These are phyloP conservation scores for Penicillium psychrosexuale DNA, from an alignment of 2,329 filamentous ascomycete genomes.

Conservation along the genomic window DNA sequence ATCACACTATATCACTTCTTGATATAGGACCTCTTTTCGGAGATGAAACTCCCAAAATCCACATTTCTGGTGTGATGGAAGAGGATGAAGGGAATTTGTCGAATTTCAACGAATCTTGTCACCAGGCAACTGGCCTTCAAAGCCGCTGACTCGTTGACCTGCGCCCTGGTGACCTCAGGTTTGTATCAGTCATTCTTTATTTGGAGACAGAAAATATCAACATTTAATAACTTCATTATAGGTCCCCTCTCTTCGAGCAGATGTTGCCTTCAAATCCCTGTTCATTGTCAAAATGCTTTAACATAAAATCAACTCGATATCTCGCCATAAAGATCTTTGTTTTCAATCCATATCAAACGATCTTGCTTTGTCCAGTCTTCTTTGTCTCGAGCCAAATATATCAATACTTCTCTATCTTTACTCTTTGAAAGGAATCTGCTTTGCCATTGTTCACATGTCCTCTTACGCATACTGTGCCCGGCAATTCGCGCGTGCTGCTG, in stretches of 20 bases:
- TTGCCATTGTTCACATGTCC: constrained; percentile 13
- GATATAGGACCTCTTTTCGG: neutral
- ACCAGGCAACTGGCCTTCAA: neutral
- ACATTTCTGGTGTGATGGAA: neutral
- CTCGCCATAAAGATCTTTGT: neutral
- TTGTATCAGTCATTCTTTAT: neutral
- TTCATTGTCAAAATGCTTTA: neutral
- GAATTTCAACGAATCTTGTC: neutral
- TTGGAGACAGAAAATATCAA: neutral
- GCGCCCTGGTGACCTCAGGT: neutral
- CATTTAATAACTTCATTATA: neutral
- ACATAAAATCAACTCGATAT: neutral
- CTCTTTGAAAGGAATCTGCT: constrained; percentile 19
- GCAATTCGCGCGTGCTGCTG: neutral
- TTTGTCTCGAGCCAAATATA: neutral
- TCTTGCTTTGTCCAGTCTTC: neutral
- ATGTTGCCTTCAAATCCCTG: neutral
- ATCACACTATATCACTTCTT: neutral
- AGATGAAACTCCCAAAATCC: neutral
- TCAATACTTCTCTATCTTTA: neutral
- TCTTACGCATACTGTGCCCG: neutral
- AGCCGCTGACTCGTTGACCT: neutral
- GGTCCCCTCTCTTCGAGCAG: neutral
- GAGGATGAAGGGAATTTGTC: neutral
- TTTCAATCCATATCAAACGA: neutral